A percentile compares a stretch with the other conserved stretches of the same genome.
Evolutionary conservation across 768 basidiomycete species (phyloP).

Genomic region (Hypholoma fasciculare): DNA sequence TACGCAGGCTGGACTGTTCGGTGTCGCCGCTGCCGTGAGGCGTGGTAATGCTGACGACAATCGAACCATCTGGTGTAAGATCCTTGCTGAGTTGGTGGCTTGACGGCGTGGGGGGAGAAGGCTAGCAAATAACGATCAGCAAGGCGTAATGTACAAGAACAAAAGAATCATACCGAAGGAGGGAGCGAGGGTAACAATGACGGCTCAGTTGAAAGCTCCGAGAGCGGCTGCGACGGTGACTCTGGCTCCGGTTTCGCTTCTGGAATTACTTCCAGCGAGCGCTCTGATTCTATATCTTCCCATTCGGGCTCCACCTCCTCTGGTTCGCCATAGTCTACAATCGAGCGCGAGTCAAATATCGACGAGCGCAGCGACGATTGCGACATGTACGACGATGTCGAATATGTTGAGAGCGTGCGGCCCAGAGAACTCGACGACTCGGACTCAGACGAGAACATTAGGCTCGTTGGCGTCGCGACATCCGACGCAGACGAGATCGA

Average conservation of each 20-base stretch:
- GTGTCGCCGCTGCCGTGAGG: constrained; percentile 37
- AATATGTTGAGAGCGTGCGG: constrained; percentile 37
- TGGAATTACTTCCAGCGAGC: background rate
- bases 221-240: constrained; percentile 1
- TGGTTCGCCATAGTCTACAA: constrained; percentile 27
- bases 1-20: constrained; percentile 33
- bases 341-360: constrained; percentile 32
- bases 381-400: constrained; percentile 38
- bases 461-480: constrained; percentile 32
- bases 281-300: constrained; percentile 1
- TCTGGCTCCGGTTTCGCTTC: background rate
- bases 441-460: constrained; percentile 30
- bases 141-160: background rate
- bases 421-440: constrained; percentile 34
- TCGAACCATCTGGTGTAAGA: constrained; percentile 38
- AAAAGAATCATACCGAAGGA: constrained; percentile 34
- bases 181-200: constrained; percentile 52
- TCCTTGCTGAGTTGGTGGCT: constrained; percentile 7
- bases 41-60: constrained; percentile 38
- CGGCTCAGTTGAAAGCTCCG: constrained; percentile 42
- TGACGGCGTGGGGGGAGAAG: constrained; percentile 18
- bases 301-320: background rate
- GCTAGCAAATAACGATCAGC: constrained; percentile 10
- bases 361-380: constrained; percentile 45
- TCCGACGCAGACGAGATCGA: constrained; percentile 31